Base-by-base conservation (phyloP, 2,329 filamentous ascomycete genomes). In the Furcasterigmium sp. region DNA sequence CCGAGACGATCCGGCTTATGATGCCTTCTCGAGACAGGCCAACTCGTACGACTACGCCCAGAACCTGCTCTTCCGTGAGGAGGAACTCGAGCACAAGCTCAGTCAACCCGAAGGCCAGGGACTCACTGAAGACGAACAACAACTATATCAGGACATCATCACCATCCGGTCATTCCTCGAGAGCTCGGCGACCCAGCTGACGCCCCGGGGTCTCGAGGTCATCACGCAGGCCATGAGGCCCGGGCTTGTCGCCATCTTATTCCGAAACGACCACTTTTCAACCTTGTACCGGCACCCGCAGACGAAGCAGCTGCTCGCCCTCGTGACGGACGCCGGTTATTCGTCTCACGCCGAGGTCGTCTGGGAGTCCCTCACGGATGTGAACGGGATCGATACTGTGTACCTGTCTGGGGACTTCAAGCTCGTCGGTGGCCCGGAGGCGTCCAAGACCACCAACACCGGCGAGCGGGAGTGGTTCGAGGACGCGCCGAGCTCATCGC, bases 251-350 rank as follows among this genome's bases (percentile, higher is more conserved):
- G 88, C 88, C 1, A 97, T 98, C 39, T 67, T 98, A 2, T 98
- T 98, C 69, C 81, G 93, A 20, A 98, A 98, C 55, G 91, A 98
- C 57, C 93, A 98, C 60, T 98, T 98, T 58, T 90, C 89, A 34
- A 97, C 91, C 0, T 64, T 98, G 0, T 95, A 95, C 64, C 88
- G 91, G 47, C 89, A 97, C 54, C 89, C 91, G 0, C 70, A 82
- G 36, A 88, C 84, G 1, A 73, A 80, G 32, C 77, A 87, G 51
- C 73, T 97, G 2, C 78, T 91, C 50, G 89, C 87, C 0, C 69
- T 98, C 3, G 90, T 98, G 13, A 97, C 93, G 0, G 93, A 98
- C 59, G 86, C 89, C 20, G 93, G 93, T 1, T 98, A 95, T 57
- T 83, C 85, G 10, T 78, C 75, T 9, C 89, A 96, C 53, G 85